Evolutionary conservation across 73 alveolate species (phyloP).

Genomic region (Paramecium tetraurelia): DNA sequence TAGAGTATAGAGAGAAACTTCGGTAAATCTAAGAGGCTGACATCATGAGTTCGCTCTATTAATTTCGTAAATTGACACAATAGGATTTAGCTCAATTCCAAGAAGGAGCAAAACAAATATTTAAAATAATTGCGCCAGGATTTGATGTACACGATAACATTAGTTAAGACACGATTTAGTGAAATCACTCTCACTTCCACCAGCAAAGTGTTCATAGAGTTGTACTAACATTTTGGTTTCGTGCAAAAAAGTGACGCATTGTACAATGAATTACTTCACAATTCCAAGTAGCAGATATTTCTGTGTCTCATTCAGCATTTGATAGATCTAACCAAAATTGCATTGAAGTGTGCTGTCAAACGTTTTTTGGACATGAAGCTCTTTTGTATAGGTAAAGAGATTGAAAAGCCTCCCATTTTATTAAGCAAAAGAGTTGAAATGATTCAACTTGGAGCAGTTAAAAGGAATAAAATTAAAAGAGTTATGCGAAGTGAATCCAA

Average conservation of each 20-base stretch:
- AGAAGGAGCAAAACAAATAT: conserved; percentile 14
- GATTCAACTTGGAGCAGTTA: not conserved
- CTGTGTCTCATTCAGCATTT: not conserved
- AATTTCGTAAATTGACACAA: not conserved
- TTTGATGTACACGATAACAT: not conserved
- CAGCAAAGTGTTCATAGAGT: conserved; percentile 39
- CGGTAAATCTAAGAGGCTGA: not conserved
- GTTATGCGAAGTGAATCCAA: conserved; percentile 9
- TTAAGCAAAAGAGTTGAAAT: not conserved
- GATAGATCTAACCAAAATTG: conserved; percentile 34
- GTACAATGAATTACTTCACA: conserved; percentile 11
- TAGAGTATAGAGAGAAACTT: conserved; percentile 40
- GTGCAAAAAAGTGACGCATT: not conserved
- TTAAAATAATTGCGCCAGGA: conserved; percentile 38
- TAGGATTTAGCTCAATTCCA: not conserved
- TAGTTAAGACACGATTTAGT: not conserved
- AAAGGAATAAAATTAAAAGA: not conserved
- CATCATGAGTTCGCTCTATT: not conserved
- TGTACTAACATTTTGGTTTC: conserved; percentile 20
- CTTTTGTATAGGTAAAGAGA: conserved; percentile 43
- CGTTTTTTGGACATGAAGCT: conserved; percentile 23
- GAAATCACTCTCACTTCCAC: conserved; percentile 22
- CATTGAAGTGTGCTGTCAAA: conserved; percentile 16
- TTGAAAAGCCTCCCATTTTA: conserved; percentile 42
- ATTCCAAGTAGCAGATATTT: conserved; percentile 39